Evolutionary conservation across 2,329 filamentous ascomycete genomes (phyloP), one percentile per base, ranked within the genome.

Genomic region (Sphaerostilbella broomeana): DNA sequence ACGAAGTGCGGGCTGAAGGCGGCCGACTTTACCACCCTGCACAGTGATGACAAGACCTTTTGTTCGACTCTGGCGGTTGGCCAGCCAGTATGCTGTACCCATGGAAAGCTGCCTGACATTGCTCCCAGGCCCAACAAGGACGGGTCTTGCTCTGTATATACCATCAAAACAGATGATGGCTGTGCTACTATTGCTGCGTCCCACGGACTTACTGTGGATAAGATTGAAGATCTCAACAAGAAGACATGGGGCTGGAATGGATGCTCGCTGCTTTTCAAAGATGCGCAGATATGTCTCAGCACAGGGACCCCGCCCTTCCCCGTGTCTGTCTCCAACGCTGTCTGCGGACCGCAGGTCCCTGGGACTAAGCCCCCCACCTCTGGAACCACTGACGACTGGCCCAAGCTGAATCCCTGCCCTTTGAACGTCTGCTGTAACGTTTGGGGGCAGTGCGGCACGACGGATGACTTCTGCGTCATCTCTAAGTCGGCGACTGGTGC

Each of bases 391-490:
- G 26, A 35, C 16, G 50, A 55, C 13, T 30, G 70, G 4, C 45
- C 55, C 1, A 47, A 53, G 7, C 50, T 74, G 5, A 75, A 73
- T 43, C 64, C 60, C 0, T 75, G 71, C 43, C 64, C 64, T 0
- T 52, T 70, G 0, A 65, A 66, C 18, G 60, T 56, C 1, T 67
- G 64, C 47, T 68, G 65, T 46, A 57, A 61, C 10, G 51, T 56
- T 13, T 65, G 64, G 55, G 70, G 69, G 1, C 57, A 66, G 33
- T 73, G 70, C 17, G 69, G 69, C 5, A 58, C 58, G 1, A 67
- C 64, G 0, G 45, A 47, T 1, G 67, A 67, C 11, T 71, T 70
- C 46, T 74, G 69, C 18, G 55, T 52, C 3, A 45, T 52, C 41
- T 50, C 53, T 0, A 50, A 49, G 28, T 55, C 40, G 1, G 54